phyloP scores from a whole-genome alignment of 2,329 filamentous ascomycete species.

The Verticillium nubilum region DNA sequence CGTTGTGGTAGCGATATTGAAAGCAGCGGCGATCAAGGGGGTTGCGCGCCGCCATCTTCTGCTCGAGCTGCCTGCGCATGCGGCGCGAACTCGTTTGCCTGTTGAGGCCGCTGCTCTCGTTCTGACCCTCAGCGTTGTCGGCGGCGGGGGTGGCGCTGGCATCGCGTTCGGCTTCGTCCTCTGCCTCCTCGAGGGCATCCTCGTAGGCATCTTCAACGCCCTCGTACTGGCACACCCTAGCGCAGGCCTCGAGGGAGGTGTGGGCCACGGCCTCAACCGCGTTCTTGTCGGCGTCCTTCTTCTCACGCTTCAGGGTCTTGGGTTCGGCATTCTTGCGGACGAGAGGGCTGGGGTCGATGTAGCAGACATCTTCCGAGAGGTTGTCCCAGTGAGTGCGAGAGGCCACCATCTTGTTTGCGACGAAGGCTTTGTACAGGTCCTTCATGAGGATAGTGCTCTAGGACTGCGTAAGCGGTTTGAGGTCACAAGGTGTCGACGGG shows the following conservation, averaged over 20 bases:
- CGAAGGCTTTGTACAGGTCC: slow-evolving; percentile 44
- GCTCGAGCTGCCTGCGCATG: slow-evolving; percentile 8
- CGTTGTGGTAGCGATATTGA: slow-evolving; percentile 40
- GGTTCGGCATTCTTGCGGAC: slow-evolving; percentile 26
- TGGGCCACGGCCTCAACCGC: slow-evolving; percentile 38
- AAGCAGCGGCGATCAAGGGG: slow-evolving; percentile 28
- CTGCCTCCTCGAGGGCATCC: slow-evolving; percentile 20
- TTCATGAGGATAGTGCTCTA: slow-evolving; percentile 33
- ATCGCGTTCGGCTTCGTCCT: slow-evolving; percentile 16
- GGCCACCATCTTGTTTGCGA: slow-evolving; percentile 35
- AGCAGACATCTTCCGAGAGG: slow-evolving; percentile 40
- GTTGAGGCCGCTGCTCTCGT: not conserved
- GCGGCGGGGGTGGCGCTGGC: slow-evolving; percentile 11
- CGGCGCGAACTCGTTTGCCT: not conserved
- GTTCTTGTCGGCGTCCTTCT: slow-evolving; percentile 31
- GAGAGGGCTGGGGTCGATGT: slow-evolving; percentile 30
- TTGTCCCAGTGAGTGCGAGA: slow-evolving; percentile 48
- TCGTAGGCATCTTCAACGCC: slow-evolving; percentile 28
- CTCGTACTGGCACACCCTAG: slow-evolving; percentile 39
- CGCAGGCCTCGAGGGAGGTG: slow-evolving; percentile 39
- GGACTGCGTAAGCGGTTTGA: not conserved
- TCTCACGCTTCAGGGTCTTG: slow-evolving; percentile 26
- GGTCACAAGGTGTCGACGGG: slow-evolving; percentile 26
- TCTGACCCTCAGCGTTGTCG: not conserved
- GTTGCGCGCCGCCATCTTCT: slow-evolving; percentile 23